A percentile compares a stretch with the other conserved stretches of the same genome.
Evolutionary conservation across 2,329 filamentous ascomycete genomes (phyloP).

Genomic region (Fusarium domesticum): DNA sequence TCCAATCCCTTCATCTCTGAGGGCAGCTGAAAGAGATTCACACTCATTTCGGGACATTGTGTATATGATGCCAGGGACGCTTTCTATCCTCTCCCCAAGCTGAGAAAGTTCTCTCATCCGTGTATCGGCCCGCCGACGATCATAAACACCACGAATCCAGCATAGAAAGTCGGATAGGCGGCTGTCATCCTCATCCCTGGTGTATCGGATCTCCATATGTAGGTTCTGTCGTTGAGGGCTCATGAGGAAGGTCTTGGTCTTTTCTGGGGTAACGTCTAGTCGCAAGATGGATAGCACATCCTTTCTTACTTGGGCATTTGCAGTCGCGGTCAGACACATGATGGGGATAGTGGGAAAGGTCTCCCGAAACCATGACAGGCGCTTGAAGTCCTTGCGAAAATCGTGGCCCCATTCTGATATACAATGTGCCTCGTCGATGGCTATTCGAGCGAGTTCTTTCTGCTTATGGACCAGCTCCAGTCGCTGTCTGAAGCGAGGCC

Average conservation of each 20-base stretch:
- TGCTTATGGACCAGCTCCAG: slow-evolving; percentile 73
- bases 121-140: slow-evolving; percentile 59
- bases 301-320: slow-evolving; percentile 73
- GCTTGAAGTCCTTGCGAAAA: slow-evolving; percentile 89
- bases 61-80: slow-evolving; percentile 76
- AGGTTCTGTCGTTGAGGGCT: slow-evolving; percentile 81
- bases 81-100: slow-evolving; percentile 54
- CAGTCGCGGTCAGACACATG: slow-evolving; percentile 90
- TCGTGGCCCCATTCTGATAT: slow-evolving; percentile 99
- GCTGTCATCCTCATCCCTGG: slow-evolving; percentile 68
- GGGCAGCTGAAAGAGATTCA: slow-evolving; percentile 63
- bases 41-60: slow-evolving; percentile 73
- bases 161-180: slow-evolving; percentile 69
- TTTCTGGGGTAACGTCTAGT: slow-evolving; percentile 56
- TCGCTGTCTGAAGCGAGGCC: slow-evolving; percentile 71
- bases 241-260: slow-evolving; percentile 75
- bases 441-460: slow-evolving; percentile 80
- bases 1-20: slow-evolving; percentile 67
- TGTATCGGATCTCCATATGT: slow-evolving; percentile 87
- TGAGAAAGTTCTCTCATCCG: slow-evolving; percentile 58
- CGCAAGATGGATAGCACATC: slow-evolving; percentile 78
- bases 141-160: slow-evolving; percentile 74
- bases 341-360: slow-evolving; percentile 83
- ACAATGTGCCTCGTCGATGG: slow-evolving; percentile 92
- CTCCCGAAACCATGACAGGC: slow-evolving; percentile 79